Evolutionary conservation across 192 early-diverging fungal genomes (phyloP), one percentile per base, ranked within the genome.

Genomic region (Linnemannia exigua): DNA sequence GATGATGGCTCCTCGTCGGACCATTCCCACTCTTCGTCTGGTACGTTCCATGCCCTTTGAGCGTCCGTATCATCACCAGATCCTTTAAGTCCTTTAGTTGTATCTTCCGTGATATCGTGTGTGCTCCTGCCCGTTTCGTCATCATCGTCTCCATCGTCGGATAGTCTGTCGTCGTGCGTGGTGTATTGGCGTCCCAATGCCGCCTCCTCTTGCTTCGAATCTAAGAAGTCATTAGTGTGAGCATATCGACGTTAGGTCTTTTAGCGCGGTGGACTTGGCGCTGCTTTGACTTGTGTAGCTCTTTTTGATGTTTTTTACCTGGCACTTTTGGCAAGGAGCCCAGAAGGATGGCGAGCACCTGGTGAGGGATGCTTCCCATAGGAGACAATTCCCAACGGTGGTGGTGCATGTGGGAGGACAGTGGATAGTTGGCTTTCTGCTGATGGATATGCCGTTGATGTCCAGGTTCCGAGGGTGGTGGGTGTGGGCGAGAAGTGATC

Each of bases 21-120:
- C 84, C 84, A 86, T 17, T 76, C 78, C 84, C 84, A 86, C 44
- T 86, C 84, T 0, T 86, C 84, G n/a, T 86, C 84, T 47, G 84
- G 84, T 3, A 86, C 79, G 33, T 86, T 86, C 84, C 84, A 86
- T 17, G 77, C 41, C 25, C 75, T 38, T 19, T 79, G 76, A 11
- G 58, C 48, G 36, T 67, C 75, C 15, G 76, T 63, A 9, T 51
- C 70, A 7, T 72, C 52, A 20, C 38, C 33, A 46, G 35, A 35
- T 22, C 33, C 44, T 6, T 67, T 69, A 17, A 20, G 36, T 67
- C n/a, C 75, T 51, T 44, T 46, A 22, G 33, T 17, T 47, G n/a
- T 25, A 15, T 74, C 33, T 51, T 36, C 35, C 36, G 33, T 2
- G 33, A 36, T n/a, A 25, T 41, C 66, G 37, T 11, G 17, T 58